A percentile compares a stretch with the other conserved stretches of the same genome.
These are phyloP conservation scores for Funneliformis geosporum DNA, from an alignment of 192 early-diverging fungal species.

Conservation along the genomic window DNA sequence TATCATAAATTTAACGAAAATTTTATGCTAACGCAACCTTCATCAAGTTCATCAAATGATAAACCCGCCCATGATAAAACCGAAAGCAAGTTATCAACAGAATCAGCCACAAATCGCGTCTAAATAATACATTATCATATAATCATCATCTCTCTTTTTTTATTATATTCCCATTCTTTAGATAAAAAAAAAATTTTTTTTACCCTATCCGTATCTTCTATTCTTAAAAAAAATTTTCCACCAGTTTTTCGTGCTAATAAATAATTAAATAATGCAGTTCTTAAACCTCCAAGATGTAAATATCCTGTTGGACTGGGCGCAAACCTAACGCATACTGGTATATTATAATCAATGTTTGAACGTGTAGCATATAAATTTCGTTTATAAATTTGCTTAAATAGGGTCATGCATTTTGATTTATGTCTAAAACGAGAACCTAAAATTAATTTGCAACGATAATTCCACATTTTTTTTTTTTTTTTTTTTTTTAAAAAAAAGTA, in stretches of 20 bases:
- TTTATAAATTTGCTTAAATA: background rate
- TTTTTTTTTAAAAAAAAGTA: no score
- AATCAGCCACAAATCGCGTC: slow-evolving; percentile 72
- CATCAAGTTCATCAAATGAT: slow-evolving; percentile 78
- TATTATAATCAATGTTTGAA: background rate
- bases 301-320: slow-evolving; percentile 93
- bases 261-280: slow-evolving; percentile 92
- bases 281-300: slow-evolving; percentile 89
- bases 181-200: background rate
- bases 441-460: background rate
- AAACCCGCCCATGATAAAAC: slow-evolving; percentile 78
- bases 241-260: slow-evolving; percentile 73
- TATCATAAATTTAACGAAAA: background rate
- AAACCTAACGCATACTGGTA: slow-evolving; percentile 77
- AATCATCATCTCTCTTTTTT: background rate
- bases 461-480: background rate
- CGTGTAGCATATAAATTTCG: background rate
- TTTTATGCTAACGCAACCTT: slow-evolving; percentile 46
- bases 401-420: background rate
- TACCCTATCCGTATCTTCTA: slow-evolving; percentile 92
- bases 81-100: slow-evolving; percentile 65
- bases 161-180: no score
- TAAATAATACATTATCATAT: slow-evolving; percentile 27
- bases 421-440: background rate
- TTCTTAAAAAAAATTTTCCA: slow-evolving; percentile 81